Percentiles rank a stretch among this genome's conserved stretches.
These are phyloP conservation scores for Fusarium ramigenum DNA, from an alignment of 2,329 filamentous ascomycete genomes.

Conservation along the genomic window DNA sequence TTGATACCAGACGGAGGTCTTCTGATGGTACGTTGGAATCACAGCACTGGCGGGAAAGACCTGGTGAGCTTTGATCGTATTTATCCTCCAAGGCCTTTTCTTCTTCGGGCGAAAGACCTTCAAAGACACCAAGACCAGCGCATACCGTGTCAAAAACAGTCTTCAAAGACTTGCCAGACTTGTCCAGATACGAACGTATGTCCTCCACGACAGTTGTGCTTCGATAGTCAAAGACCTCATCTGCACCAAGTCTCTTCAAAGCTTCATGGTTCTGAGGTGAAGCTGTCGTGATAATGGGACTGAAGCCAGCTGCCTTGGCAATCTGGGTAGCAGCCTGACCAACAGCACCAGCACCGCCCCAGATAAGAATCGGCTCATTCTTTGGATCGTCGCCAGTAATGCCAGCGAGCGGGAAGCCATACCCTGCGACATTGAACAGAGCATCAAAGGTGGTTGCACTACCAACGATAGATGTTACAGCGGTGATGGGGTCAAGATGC, in stretches of 20 bases:
- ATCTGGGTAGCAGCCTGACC: constrained; percentile 15
- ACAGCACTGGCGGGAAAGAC: not conserved
- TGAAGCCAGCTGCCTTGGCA: constrained; percentile 10
- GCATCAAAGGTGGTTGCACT: not conserved
- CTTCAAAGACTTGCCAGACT: not conserved
- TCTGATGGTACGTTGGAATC: not conserved
- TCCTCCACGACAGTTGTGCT: not conserved
- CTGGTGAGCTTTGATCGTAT: not conserved
- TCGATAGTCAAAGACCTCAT: not conserved
- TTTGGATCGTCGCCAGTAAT: not conserved
- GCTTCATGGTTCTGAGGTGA: constrained; percentile 4
- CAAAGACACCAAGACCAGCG: not conserved
- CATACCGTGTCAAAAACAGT: not conserved
- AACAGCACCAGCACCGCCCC: constrained; percentile 8
- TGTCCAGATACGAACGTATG: not conserved
- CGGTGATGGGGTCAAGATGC: constrained; percentile 2
- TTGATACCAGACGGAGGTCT: not conserved
- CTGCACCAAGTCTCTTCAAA: not conserved
- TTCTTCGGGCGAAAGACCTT: not conserved
- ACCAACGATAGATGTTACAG: not conserved
- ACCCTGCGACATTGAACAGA: not conserved
- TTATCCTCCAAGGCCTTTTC: not conserved
- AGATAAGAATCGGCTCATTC: not conserved
- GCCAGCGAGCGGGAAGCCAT: not conserved
- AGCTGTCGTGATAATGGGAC: constrained; percentile 7